phyloP scores from a whole-genome alignment of 2,329 filamentous ascomycete genomes.

The Amylocarpus encephaloides region DNA sequence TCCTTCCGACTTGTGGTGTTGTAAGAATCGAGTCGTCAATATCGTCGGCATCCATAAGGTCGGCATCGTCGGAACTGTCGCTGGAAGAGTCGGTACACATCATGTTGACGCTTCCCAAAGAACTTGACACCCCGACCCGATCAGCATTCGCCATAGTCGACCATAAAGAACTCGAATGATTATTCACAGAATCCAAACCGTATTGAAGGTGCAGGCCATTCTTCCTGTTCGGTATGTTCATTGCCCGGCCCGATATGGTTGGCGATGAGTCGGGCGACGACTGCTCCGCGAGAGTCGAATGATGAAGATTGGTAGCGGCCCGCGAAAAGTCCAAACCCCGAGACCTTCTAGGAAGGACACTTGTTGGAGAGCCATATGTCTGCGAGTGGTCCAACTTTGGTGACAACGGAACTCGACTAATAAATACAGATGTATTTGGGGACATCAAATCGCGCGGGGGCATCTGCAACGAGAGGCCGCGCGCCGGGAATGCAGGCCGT shows the following conservation, averaged over 20 bases:
- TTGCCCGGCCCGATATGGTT: constrained; percentile 65
- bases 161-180: constrained; percentile 55
- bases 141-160: constrained; percentile 65
- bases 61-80: constrained; percentile 63
- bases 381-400: constrained; percentile 81
- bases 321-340: constrained; percentile 89
- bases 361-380: constrained; percentile 80
- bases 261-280: constrained; percentile 88
- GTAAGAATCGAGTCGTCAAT: constrained; percentile 73
- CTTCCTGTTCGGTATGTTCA: constrained; percentile 54
- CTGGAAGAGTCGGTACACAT: constrained; percentile 74
- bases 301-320: constrained; percentile 88
- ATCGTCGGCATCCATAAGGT: constrained; percentile 64
- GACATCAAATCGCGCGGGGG: constrained; percentile 45
- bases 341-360: constrained; percentile 81
- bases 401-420: constrained; percentile 64
- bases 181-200: constrained; percentile 57
- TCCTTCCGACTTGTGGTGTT: constrained; percentile 71
- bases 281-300: constrained; percentile 85
- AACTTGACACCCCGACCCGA: constrained; percentile 68
- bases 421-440: constrained; percentile 38
- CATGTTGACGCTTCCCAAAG: constrained; percentile 47
- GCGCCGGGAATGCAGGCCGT: constrained; percentile 54
- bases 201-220: constrained; percentile 41
- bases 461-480: constrained; percentile 66